These are phyloP conservation scores for Boletus nobilissimus DNA, from an alignment of 1,284 basidiomycete species.

Conservation along the genomic window DNA sequence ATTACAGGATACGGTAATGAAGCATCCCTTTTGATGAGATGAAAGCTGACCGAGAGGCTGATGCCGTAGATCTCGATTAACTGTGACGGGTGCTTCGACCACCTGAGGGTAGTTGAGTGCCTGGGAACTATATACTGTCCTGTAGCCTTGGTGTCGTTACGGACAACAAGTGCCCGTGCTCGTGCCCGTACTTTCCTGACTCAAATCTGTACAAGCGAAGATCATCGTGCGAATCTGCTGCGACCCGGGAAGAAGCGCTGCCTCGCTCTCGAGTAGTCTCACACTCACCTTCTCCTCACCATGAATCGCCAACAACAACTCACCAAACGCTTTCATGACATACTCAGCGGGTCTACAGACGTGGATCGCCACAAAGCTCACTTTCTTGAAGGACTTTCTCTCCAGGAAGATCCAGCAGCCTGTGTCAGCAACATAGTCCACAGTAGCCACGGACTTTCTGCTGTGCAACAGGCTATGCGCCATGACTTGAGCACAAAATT, in stretches of 20 bases:
- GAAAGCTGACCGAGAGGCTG: too few species aligned
- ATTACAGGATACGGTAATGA: too few species aligned
- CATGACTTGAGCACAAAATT: slow-evolving; percentile 53
- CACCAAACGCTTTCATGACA: slow-evolving; percentile 39
- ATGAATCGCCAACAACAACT: slow-evolving; percentile 41
- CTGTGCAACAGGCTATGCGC: slow-evolving; percentile 58
- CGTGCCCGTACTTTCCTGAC: too few species aligned
- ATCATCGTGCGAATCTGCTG: background rate
- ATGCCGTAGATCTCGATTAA: too few species aligned
- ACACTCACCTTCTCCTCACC: background rate
- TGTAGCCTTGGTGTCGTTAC: too few species aligned
- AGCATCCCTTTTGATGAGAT: too few species aligned
- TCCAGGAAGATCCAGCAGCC: slow-evolving; percentile 51
- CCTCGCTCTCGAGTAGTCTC: background rate
- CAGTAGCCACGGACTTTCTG: slow-evolving; percentile 52
- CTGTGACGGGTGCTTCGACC: too few species aligned
- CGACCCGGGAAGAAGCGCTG: background rate
- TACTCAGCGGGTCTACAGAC: slow-evolving; percentile 37
- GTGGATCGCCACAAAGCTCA: slow-evolving; percentile 30
- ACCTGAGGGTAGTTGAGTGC: too few species aligned
- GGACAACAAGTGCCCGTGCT: too few species aligned
- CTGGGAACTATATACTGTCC: too few species aligned
- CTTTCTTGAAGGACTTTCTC: slow-evolving; percentile 62
- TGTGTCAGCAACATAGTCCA: slow-evolving; percentile 56
- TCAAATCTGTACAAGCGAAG: background rate